Evolutionary conservation across 192 early-diverging fungal genomes (phyloP).

Genomic region (Funneliformis geosporum): DNA sequence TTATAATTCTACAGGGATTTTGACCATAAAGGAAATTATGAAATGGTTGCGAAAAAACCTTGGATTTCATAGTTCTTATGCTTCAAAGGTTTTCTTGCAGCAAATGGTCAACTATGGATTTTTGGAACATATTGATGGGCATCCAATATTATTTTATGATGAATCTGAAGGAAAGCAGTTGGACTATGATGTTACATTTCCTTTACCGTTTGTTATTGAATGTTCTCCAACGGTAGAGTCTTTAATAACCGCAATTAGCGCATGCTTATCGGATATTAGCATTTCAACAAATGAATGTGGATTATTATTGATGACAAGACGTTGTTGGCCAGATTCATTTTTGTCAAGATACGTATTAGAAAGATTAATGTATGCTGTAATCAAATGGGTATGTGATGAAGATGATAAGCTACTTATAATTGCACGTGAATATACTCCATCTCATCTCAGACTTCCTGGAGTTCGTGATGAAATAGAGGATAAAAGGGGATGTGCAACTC

Average conservation of each 20-base stretch:
- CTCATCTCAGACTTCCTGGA: conserved; percentile 40
- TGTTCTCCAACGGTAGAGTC: conserved; percentile 52
- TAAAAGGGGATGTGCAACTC: neutral
- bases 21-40: conserved; percentile 37
- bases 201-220: conserved; percentile 55
- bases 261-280: conserved; percentile 53
- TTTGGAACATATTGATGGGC: conserved; percentile 54
- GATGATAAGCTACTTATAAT: conserved; percentile 54
- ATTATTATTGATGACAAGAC: conserved; percentile 48
- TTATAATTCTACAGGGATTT: conserved; percentile 21
- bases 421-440: conserved; percentile 47
- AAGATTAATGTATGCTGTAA: conserved; percentile 46
- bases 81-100: conserved; percentile 47
- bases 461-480: conserved; percentile 42
- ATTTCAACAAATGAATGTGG: conserved; percentile 59
- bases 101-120: conserved; percentile 58
- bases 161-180: neutral
- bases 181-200: conserved; percentile 46
- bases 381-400: conserved; percentile 53
- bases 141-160: conserved; percentile 39
- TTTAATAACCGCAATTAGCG: conserved; percentile 50
- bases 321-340: conserved; percentile 63
- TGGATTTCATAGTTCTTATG: conserved; percentile 38
- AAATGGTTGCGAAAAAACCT: conserved; percentile 44
- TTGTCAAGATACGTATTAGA: conserved; percentile 55